Evolutionary conservation across 345 rosid species (phyloP).

Genomic region (Erysimum cheiranthoides): DNA sequence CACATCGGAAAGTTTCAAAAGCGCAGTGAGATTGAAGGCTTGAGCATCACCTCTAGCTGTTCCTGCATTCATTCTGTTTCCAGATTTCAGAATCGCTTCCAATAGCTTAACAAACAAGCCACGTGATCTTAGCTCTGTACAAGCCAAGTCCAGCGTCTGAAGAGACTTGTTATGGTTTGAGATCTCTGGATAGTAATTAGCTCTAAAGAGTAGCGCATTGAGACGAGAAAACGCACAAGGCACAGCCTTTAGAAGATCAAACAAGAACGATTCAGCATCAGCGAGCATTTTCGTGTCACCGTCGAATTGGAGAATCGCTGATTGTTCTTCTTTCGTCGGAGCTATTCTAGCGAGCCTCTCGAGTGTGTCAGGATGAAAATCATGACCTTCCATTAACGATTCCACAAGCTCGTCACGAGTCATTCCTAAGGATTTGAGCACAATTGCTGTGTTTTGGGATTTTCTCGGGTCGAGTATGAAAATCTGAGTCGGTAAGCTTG

Average conservation of each 20-base stretch:
- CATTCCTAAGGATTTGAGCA: slow-evolving; percentile 68
- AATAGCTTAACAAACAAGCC: slow-evolving; percentile 82
- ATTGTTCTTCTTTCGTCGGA: slow-evolving; percentile 72
- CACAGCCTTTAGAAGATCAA: slow-evolving; percentile 63
- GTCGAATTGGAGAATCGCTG: slow-evolving; percentile 60
- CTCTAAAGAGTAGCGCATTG: slow-evolving; percentile 70
- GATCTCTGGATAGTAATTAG: slow-evolving; percentile 66
- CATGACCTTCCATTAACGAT: slow-evolving; percentile 64
- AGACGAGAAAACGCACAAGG: slow-evolving; percentile 74
- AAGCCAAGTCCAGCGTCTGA: slow-evolving; percentile 61
- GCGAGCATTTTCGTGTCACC: slow-evolving; percentile 61
- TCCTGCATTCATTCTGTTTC: slow-evolving; percentile 89
- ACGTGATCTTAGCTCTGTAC: slow-evolving; percentile 66
- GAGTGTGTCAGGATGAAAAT: slow-evolving; percentile 61
- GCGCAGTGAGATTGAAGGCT: slow-evolving; percentile 72
- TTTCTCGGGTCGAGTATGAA: slow-evolving; percentile 70
- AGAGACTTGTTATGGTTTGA: slow-evolving; percentile 61
- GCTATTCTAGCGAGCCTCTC: slow-evolving; percentile 74
- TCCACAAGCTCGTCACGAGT: slow-evolving; percentile 60
- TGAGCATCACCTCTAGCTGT: slow-evolving; percentile 86
- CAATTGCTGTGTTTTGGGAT: slow-evolving; percentile 80
- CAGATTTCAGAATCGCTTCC: slow-evolving; percentile 87
- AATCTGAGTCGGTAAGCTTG: slow-evolving; percentile 49
- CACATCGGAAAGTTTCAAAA: slow-evolving; percentile 70
- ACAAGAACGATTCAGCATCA: slow-evolving; percentile 73